These are phyloP conservation scores for Globisporangium lucens DNA, from an alignment of 352 stramenopile species.

Conservation along the genomic window DNA sequence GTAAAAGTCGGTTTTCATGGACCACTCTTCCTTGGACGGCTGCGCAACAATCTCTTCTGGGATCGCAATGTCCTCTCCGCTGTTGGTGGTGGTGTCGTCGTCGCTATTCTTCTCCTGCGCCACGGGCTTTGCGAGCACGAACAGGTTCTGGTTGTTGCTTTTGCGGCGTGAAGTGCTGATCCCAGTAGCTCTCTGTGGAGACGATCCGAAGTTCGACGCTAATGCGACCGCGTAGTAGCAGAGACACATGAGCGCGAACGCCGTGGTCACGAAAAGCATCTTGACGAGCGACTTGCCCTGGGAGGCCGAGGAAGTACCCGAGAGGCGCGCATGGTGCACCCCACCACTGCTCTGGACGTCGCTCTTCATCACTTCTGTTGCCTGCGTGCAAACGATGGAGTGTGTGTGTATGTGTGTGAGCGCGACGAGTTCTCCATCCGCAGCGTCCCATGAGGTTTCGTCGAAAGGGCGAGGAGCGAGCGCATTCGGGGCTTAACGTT, in stretches of 20 bases:
- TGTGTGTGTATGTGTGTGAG: background rate
- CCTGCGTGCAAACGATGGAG: background rate
- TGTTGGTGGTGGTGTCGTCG: background rate
- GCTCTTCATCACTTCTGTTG: background rate
- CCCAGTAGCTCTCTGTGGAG: background rate
- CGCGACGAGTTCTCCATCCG: background rate
- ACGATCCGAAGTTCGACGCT: background rate
- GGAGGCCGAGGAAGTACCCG: background rate
- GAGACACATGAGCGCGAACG: constrained; percentile 12
- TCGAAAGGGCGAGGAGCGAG: background rate
- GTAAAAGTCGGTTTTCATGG: constrained; percentile 54
- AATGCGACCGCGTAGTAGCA: constrained; percentile 13
- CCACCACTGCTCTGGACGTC: background rate
- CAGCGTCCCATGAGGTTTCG: background rate
- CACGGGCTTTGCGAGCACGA: constrained; percentile 6
- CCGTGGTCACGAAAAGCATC: constrained; percentile 9
- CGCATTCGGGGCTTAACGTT: too few relatives aligned
- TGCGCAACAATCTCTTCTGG: background rate
- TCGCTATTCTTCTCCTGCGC: background rate
- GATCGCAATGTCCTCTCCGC: background rate
- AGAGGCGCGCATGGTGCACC: background rate
- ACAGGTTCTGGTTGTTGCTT: constrained; percentile 6
- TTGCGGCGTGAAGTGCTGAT: background rate
- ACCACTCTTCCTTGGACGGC: constrained; percentile 16
- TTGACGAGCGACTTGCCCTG: background rate